phyloP scores from a whole-genome alignment of 345 rosid genomes.

The Moricandia arvensis region DNA sequence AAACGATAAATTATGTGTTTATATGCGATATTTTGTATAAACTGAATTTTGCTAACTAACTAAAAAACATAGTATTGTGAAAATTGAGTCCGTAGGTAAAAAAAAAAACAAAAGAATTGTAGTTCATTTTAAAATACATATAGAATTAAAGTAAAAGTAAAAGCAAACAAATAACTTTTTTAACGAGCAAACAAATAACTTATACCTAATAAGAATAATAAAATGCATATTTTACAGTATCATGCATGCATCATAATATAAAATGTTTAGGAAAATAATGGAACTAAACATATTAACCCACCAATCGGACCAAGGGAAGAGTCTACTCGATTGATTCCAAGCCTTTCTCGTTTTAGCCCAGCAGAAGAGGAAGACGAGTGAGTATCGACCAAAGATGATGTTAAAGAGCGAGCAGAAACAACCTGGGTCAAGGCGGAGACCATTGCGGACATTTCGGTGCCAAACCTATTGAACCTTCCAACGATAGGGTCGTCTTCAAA shows the following conservation, averaged over 20 bases:
- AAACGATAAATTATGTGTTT: too few species aligned
- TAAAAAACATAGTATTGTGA: too few species aligned
- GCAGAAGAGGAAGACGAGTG: slow-evolving; percentile 31
- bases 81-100: too few species aligned
- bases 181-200: neutral
- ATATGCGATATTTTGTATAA: neutral
- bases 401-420: slow-evolving; percentile 37
- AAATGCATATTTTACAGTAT: neutral
- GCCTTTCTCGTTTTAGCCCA: slow-evolving; percentile 45
- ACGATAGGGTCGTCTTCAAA: slow-evolving; percentile 21
- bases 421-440: slow-evolving; percentile 73
- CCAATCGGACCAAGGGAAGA: slow-evolving; percentile 45
- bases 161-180: neutral
- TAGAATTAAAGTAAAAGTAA: neutral
- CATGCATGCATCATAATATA: neutral
- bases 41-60: neutral
- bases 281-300: neutral
- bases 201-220: neutral
- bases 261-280: neutral
- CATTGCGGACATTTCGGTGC: slow-evolving; percentile 67
- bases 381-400: neutral
- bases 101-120: neutral
- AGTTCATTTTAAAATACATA: neutral
- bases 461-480: slow-evolving; percentile 29
- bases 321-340: slow-evolving; percentile 25